Evolutionary conservation across 148 eudicot species (phyloP), one percentile per base, ranked within the genome.

Genomic region (Amaranthus cruentus): DNA sequence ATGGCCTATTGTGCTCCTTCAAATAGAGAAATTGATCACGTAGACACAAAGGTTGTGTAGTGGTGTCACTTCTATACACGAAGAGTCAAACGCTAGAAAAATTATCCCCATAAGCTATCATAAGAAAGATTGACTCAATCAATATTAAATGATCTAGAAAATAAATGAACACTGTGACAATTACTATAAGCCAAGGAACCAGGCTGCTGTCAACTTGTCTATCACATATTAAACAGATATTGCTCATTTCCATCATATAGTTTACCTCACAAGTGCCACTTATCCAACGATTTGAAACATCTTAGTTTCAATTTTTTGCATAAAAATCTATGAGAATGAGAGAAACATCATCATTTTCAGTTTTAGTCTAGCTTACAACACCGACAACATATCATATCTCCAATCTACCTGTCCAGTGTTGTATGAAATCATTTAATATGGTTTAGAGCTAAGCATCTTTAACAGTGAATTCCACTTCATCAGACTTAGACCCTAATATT

Each of bases 351-450:
- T 61, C 58, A 73, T 38, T 73, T 50, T 43, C 62, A 74, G 52
- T n/a, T 54, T 55, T 47, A 21, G 55, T 8, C 18, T 12, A 47
- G 9, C n/a, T 49, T 13, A 2, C 18, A 18, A 67, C 51, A 6
- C 53, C 51, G 28, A 68, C 50, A 15, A 11, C 49, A 52, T n/a
- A 12, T 73, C 18, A 42, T 2, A 21, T 69, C 65, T 28, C 8
- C 54, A 76, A 79, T 84, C 75, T 60, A 88, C 98, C 97, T 94
- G 98, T 44, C 98, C 98, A 73, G 91, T 94, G 78, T 94, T 94
- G 60, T 94, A 94, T 12, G 98, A 94, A 76, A 94, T 94, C 98
- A 94, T 94, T 77, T n/a, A n/a, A n/a, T n/a, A n/a, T n/a, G n/a
- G n/a, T n/a, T n/a, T n/a, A n/a, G n/a, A n/a, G n/a, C n/a, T n/a